Evolutionary conservation across 2,329 filamentous ascomycete species (phyloP), one percentile per base, ranked within the genome.

Genomic region (Cladophialophora chaetospira): DNA sequence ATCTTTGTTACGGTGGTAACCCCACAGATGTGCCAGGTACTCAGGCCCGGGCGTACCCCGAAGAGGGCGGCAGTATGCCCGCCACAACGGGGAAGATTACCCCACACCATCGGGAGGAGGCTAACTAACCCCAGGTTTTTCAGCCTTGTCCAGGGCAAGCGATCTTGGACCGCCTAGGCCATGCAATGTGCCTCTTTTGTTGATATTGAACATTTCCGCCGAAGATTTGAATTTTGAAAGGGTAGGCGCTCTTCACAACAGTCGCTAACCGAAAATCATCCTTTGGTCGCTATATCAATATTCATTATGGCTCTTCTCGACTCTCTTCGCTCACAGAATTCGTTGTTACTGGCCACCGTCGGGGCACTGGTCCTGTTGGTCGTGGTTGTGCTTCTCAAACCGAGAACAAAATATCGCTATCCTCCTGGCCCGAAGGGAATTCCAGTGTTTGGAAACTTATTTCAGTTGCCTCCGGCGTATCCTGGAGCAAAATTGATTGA

Each of bases 371-470:
- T n/a, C 15, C 4, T 44, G n/a, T n/a, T 44, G 13, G 19, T 6
- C 4, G 23, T 44, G 10, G n/a, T 8, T 15, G 19, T 44, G 13
- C 23, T 25, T n/a, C 42, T 44, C 1, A 55, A 44, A 19, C 21
- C 53, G 11, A 50, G 28, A 33, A 44, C 26, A 15, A 45, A 55
- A 40, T 55, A 55, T 28, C 45, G 36, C 13, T 55, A 49, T 13
- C 53, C 53, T 9, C 45, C 53, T 8, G 45, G 53, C 3, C 45
- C 45, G 13, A 44, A 49, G 21, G 53, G 53, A 13, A 55, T 49
- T 13, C 53, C 53, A 3, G 17, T 55, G 19, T 55, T 55, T 25
- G 53, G 53, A n/a, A 55, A 55, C 36, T 11, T 50, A 13, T 55
- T 55, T 19, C 53, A 55, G 17, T 17, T 50, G 3, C 53, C 53